Evolutionary conservation across 139 green algal species (phyloP).

Genomic region (Ulvella scutata): DNA sequence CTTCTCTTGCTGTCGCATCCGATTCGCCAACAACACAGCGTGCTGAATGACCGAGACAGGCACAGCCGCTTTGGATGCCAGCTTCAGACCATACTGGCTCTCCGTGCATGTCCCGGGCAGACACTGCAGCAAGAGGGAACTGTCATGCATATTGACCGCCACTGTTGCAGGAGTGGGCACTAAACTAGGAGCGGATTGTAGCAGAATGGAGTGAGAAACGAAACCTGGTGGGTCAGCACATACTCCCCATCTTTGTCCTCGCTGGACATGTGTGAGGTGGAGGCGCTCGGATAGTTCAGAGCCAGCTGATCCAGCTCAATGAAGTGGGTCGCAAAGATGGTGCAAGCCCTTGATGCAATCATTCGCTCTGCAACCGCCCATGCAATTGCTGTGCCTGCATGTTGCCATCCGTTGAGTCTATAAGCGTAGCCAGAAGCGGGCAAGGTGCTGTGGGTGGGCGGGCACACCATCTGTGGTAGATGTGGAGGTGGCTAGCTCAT

Average conservation of each 20-base stretch:
- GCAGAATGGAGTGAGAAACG: neutral
- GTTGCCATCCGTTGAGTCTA: too few species aligned
- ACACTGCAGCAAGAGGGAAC: neutral
- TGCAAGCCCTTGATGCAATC: neutral
- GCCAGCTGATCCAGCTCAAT: neutral
- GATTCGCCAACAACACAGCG: neutral
- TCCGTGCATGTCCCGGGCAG: neutral
- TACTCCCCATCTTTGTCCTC: neutral
- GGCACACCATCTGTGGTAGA: neutral
- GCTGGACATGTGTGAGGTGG: neutral
- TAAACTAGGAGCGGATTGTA: neutral
- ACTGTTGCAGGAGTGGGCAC: neutral
- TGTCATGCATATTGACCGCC: neutral
- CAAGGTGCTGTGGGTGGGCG: too few species aligned
- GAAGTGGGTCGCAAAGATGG: neutral
- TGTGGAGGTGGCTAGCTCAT: neutral
- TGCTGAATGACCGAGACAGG: neutral
- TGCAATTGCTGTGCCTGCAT: too few species aligned
- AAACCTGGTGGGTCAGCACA: neutral
- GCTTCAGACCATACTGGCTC: neutral
- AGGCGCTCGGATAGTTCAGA: neutral
- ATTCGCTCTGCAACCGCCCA: neutral
- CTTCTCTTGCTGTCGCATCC: neutral
- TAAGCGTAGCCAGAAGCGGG: too few species aligned
- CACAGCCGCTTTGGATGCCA: neutral